These are phyloP conservation scores for Solanum clarkiae DNA, from an alignment of 257 asterid genomes.

Conservation along the genomic window DNA sequence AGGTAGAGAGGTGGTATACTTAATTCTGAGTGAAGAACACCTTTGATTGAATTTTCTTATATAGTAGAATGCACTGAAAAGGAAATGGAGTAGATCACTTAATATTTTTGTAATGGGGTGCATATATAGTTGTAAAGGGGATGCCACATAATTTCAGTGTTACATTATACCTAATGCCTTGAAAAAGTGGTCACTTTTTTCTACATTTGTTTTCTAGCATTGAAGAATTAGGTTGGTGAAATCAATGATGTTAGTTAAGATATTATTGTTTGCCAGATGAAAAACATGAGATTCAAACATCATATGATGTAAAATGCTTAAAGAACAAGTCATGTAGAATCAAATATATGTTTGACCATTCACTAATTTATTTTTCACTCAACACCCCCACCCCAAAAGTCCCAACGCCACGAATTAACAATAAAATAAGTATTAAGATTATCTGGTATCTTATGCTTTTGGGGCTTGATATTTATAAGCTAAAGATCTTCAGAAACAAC, in stretches of 20 bases:
- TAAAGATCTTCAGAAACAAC: no score
- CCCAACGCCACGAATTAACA: not conserved
- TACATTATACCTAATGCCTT: conserved; percentile 14
- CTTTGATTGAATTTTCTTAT: not conserved
- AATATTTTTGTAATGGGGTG: not conserved
- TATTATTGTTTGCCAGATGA: not conserved
- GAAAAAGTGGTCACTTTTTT: not conserved
- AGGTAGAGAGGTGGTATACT: not conserved
- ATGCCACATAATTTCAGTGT: conserved; percentile 8
- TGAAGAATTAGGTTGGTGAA: not conserved
- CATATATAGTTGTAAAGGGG: conserved; percentile 16
- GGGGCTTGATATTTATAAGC: no score
- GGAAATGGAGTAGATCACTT: conserved; percentile 44
- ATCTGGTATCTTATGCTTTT: no score
- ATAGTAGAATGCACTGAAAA: conserved; percentile 1
- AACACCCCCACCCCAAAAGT: not conserved
- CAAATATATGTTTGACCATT: not conserved
- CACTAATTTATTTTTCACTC: not conserved
- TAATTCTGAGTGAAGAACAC: not conserved
- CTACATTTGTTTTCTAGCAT: not conserved
- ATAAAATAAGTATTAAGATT: no score
- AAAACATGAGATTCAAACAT: not conserved
- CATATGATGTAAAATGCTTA: not conserved
- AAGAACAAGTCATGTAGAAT: not conserved
- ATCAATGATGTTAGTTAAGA: not conserved